Evolutionary conservation across 2,329 filamentous ascomycete genomes (phyloP).

Genomic region (Bipolaris cookei): DNA sequence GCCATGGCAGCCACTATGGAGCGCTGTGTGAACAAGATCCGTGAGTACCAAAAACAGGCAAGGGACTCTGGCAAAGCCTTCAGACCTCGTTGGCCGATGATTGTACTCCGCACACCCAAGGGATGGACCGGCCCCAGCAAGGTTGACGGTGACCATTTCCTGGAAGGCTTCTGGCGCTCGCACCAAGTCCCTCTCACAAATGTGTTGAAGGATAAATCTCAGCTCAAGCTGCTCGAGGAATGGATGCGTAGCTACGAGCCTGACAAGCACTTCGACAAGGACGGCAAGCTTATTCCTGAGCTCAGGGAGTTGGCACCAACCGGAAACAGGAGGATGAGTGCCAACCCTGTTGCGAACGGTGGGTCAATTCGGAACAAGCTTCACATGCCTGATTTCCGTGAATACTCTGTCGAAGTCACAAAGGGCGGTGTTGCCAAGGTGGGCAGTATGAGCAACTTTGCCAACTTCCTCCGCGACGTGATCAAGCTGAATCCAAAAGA

Average conservation of each 20-base stretch:
- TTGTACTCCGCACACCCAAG: constrained; percentile 77
- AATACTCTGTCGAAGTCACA: constrained; percentile 69
- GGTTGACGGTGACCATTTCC: constrained; percentile 68
- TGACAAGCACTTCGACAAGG: constrained; percentile 70
- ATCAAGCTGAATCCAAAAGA: constrained; percentile 68
- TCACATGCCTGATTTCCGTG: constrained; percentile 70
- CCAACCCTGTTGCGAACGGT: constrained; percentile 77
- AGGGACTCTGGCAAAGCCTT: constrained; percentile 72
- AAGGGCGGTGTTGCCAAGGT: constrained; percentile 63
- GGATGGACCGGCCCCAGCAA: constrained; percentile 80
- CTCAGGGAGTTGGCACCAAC: constrained; percentile 69
- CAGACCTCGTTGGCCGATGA: constrained; percentile 79
- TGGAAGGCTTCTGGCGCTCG: constrained; percentile 79
- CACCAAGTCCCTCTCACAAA: constrained; percentile 80
- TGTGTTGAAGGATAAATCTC: constrained; percentile 67
- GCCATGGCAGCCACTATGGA: constrained; percentile 81
- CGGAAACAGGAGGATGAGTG: constrained; percentile 74
- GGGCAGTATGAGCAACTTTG: constrained; percentile 74
- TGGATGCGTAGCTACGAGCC: constrained; percentile 82
- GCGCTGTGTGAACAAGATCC: constrained; percentile 73
- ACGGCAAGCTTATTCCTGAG: constrained; percentile 68
- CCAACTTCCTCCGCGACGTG: constrained; percentile 70
- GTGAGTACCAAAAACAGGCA: constrained; percentile 71
- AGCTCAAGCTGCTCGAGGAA: constrained; percentile 71
- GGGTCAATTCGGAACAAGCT: constrained; percentile 71